These are phyloP conservation scores for Penicillium sp. DNA, from an alignment of 2,329 filamentous ascomycete species.

Conservation along the genomic window DNA sequence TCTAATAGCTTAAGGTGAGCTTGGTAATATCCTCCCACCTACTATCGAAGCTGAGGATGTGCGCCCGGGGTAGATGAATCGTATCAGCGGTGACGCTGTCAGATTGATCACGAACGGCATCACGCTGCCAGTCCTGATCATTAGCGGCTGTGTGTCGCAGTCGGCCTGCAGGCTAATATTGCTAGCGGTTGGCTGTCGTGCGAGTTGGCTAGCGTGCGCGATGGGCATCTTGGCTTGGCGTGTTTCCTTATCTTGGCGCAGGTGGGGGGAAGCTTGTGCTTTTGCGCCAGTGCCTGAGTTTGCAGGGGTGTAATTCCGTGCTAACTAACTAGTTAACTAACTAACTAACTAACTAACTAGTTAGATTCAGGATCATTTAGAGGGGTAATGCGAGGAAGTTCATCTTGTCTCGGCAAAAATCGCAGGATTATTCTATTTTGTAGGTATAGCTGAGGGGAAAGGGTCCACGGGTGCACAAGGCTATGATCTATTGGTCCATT, in stretches of 20 bases:
- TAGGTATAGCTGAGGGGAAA: not conserved
- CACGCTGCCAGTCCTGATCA: too few species aligned
- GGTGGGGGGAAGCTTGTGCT: slow-evolving; percentile 49
- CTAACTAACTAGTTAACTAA: too few species aligned
- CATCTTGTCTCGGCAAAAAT: not conserved
- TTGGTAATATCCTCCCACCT: too few species aligned
- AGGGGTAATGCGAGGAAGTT: slow-evolving; percentile 36
- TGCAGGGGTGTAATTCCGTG: slow-evolving; percentile 36
- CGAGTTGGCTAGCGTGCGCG: slow-evolving; percentile 37
- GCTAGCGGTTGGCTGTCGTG: slow-evolving; percentile 57
- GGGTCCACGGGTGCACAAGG: not conserved
- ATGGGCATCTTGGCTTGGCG: too few species aligned
- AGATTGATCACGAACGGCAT: too few species aligned
- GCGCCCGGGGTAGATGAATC: too few species aligned
- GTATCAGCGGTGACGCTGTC: too few species aligned
- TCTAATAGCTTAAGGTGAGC: too few species aligned
- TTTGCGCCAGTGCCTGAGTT: slow-evolving; percentile 53
- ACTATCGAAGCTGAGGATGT: too few species aligned
- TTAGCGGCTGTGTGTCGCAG: slow-evolving; percentile 48
- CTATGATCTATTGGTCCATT: not conserved
- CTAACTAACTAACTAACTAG: too few species aligned
- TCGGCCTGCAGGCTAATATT: slow-evolving; percentile 56
- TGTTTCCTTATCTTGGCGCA: too few species aligned
- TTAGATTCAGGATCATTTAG: slow-evolving; percentile 35
- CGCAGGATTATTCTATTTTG: too few species aligned